Evolutionary conservation across 2,329 filamentous ascomycete genomes (phyloP).

Genomic region (Penicillium glabrum): DNA sequence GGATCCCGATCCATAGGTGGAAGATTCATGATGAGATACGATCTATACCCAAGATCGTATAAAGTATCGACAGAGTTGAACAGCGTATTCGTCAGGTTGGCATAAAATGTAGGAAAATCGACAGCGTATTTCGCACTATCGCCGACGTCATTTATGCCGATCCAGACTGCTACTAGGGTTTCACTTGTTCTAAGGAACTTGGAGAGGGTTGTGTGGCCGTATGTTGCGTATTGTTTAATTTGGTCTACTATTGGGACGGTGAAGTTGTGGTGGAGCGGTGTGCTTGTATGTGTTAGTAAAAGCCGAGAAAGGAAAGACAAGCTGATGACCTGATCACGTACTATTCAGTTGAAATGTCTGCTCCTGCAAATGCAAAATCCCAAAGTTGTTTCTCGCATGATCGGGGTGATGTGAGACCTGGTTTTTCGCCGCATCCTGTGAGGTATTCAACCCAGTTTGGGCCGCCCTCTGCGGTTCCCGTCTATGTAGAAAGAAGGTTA

Average conservation of each 20-base stretch:
- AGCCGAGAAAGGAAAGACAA: too few relatives aligned
- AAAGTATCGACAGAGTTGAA: conserved; percentile 45
- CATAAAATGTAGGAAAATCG: conserved; percentile 49
- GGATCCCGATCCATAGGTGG: conserved; percentile 52
- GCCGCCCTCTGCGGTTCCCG: conserved; percentile 52
- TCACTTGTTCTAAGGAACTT: conserved; percentile 32
- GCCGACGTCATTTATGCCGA: conserved; percentile 58
- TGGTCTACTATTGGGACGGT: conserved; percentile 53
- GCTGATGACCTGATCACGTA: conserved; percentile 15
- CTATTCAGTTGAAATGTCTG: conserved; percentile 49
- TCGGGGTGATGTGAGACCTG: conserved; percentile 45
- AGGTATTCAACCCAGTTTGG: conserved; percentile 58
- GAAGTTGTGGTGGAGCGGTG: conserved; percentile 53
- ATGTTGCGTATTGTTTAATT: conserved; percentile 49
- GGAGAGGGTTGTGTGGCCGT: conserved; percentile 44
- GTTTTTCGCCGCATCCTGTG: conserved; percentile 50
- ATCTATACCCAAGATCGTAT: conserved; percentile 44
- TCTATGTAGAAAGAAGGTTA: conserved; percentile 27
- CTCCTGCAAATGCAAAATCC: conserved; percentile 58
- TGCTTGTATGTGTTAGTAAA: conserved; percentile 27
- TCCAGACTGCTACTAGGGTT: conserved; percentile 54
- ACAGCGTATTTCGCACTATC: conserved; percentile 49
- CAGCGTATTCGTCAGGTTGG: conserved; percentile 41
- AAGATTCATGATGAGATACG: conserved; percentile 53
- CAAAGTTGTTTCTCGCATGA: conserved; percentile 52